Evolutionary conservation across 2,329 filamentous ascomycete species (phyloP), one percentile per base, ranked within the genome.

Genomic region (Leptosphaerulina australis): DNA sequence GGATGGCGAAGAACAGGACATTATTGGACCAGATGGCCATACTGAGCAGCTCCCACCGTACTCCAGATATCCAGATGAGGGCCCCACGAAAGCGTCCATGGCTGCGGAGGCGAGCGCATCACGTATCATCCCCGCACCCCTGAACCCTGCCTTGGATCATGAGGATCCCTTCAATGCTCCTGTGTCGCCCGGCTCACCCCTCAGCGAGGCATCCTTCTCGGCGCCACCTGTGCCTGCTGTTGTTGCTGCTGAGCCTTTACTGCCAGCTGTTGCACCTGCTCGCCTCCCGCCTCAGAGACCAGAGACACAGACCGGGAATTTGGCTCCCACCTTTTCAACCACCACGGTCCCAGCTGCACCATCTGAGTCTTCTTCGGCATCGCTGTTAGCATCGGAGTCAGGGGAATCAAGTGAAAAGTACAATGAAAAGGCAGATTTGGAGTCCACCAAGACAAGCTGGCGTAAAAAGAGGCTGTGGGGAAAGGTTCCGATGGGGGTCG

Each of bases 1-100:
- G 0, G 88, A 91, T 48, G 90, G 90, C 43, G 91, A 96, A 73
- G 92, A 96, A 62, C 90, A 88, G 36, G 91, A 92, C 68, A 84
- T 97, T 44, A 87, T 97, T 41, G 91, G 91, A 1, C 89, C 88
- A 0, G 85, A 96, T 64, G 92, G 92, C 1, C 91, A 97, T 67
- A 87, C 88, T 1, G 93, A 97, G 72, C 90, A 96, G 70, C 77
- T 97, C 14, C 93, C 93, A 10, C 93, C 93, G 0, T 97, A 97
- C 68, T 90, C 90, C 11, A 82, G 91, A 69, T 97, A 95, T 72
- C 90, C 92, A 2, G 89, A 95, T 43, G 88, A 90, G 48, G 78
- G 86, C 74, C 72, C 81, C 68, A 67, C 82, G 71, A 78, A 91
- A 82, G 75, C 75, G 8, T 69, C 76, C 10, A 59, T 78, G 55